Evolutionary conservation across 768 basidiomycete species (phyloP).

Genomic region (Termitomyces eurrhizus): DNA sequence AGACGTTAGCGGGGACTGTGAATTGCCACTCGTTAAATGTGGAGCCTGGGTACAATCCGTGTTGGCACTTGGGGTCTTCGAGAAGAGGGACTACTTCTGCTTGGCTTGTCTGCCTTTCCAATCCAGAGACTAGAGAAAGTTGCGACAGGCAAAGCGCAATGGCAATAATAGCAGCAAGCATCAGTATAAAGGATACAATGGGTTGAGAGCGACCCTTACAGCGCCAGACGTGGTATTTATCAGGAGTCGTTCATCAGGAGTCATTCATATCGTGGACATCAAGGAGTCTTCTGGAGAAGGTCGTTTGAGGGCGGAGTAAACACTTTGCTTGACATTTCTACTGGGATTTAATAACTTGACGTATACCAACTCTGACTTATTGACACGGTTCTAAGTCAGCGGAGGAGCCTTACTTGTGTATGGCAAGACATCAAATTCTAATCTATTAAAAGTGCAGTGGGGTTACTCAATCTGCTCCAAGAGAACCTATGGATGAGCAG

Average conservation of each 20-base stretch:
- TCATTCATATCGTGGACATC: not conserved
- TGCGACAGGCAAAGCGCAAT: not conserved
- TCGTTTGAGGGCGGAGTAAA: no score
- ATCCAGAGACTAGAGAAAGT: not conserved
- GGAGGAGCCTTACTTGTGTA: not conserved
- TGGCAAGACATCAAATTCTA: not conserved
- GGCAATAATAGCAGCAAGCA: not conserved
- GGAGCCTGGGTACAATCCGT: slow-evolving; percentile 2
- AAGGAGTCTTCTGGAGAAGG: not conserved
- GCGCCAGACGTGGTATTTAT: not conserved
- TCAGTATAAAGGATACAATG: not conserved
- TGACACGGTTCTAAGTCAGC: not conserved
- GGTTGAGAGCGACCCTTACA: not conserved
- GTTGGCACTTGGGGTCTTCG: slow-evolving; percentile 2
- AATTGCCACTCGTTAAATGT: slow-evolving; percentile 2
- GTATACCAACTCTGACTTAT: not conserved
- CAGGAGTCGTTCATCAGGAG: not conserved
- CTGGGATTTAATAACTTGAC: not conserved
- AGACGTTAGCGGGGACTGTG: not conserved
- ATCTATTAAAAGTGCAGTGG: not conserved
- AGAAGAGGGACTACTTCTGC: not conserved
- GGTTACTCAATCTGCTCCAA: not conserved
- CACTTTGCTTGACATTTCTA: not conserved
- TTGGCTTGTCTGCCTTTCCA: not conserved
- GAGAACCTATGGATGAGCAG: no score